Conservation (phyloP, 2,329 filamentous ascomycete species). For the Epichloe gansuensis region DNA sequence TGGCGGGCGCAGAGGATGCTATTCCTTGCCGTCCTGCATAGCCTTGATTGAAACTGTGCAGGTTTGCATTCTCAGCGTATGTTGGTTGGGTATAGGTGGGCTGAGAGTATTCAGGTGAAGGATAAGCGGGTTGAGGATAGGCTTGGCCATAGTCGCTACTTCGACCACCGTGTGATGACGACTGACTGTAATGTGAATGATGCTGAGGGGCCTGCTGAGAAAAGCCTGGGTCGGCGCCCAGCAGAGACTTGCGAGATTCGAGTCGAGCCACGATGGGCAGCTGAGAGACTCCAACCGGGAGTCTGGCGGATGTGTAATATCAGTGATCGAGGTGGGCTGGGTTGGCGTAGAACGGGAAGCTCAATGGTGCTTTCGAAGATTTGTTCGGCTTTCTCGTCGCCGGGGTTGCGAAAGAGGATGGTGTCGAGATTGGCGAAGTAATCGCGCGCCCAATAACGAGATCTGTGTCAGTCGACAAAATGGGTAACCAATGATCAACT, state of each 20-base stretch:
- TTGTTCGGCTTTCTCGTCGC: background rate
- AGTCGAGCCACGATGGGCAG: slow-evolving; percentile 28
- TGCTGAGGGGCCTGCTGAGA: slow-evolving; percentile 19
- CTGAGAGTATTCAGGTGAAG: slow-evolving; percentile 17
- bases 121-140: slow-evolving; percentile 20
- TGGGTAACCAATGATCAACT: background rate
- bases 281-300: slow-evolving; percentile 24
- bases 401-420: background rate
- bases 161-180: slow-evolving; percentile 4
- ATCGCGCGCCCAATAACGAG: background rate
- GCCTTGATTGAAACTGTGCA: slow-evolving; percentile 22
- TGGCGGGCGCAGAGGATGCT: slow-evolving; percentile 19
- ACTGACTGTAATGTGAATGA: slow-evolving; percentile 14
- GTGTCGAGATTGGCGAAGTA: background rate
- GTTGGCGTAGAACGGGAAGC: background rate
- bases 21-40: slow-evolving; percentile 27
- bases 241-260: slow-evolving; percentile 28
- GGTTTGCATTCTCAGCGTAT: slow-evolving; percentile 17
- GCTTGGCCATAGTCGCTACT: slow-evolving; percentile 21
- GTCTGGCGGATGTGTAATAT: slow-evolving; percentile 11
- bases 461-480: background rate
- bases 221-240: slow-evolving; percentile 26
- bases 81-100: slow-evolving; percentile 15
- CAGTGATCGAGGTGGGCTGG: background rate
- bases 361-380: background rate